Evolutionary conservation across 2,329 filamentous ascomycete species (phyloP), one percentile per base, ranked within the genome.

Genomic region (Hypoxylon sp.): DNA sequence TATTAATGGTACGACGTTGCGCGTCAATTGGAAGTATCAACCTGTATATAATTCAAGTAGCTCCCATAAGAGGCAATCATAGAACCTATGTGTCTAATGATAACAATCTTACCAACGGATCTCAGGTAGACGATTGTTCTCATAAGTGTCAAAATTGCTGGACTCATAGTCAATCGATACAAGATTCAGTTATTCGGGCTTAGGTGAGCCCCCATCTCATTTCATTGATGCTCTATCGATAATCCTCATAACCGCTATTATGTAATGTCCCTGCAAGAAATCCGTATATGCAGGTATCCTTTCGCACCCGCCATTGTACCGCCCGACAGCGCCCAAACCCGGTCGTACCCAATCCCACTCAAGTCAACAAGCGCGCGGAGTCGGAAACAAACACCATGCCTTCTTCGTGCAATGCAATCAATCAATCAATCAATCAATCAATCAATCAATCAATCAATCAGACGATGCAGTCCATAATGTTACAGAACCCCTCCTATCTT

Each of bases 211-310:
- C 54, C 19, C 4, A 46, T 42, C 39, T 24, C 39, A 8, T 35
- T 42, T 35, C 35, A 56, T 60, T 52, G 13, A 37, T 52, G 17
- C 39, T 55, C 46, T 60, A 64, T 67, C 50, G 24, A 57, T 54
- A 60, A 55, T 55, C 17, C n/a, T 64, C 55, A 52, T 60, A 60
- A 63, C 13, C 42, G 31, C 42, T 54, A 48, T 51, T 33, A 31
- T 39, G 22, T 24, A 39, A 8, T 22, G 37, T 47, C 50, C 39
- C 37, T n/a, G 22, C 17, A 54, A 52, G 13, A 17, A 31, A 42
- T 48, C 26, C 26, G 29, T 52, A 54, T 47, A 51, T 53, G 39
- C 54, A 26, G 54, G 48, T 50, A 59, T 52, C 39, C 35, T 4
- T 37, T n/a, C 52, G 14, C 51, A 39, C 19, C 31, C 47, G 47